phyloP scores from a whole-genome alignment of 2,329 filamentous ascomycete genomes.

The Laburnicola sp. region DNA sequence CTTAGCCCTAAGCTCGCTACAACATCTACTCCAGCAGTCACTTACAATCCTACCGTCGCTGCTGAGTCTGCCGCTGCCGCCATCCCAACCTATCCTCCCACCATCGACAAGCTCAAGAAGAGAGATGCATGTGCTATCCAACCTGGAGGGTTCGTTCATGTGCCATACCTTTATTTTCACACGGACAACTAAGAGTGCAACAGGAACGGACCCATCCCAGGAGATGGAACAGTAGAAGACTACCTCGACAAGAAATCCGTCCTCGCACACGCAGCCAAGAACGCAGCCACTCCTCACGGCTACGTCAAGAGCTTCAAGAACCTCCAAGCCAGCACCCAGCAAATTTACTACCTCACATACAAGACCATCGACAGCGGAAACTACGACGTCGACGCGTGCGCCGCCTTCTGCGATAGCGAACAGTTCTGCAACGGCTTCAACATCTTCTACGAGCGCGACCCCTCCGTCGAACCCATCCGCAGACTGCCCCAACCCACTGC shows the following conservation, averaged over 20 bases:
- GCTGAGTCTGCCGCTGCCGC: conserved; percentile 23
- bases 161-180: not conserved
- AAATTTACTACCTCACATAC: conserved; percentile 35
- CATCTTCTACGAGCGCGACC: conserved; percentile 35
- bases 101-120: conserved; percentile 5
- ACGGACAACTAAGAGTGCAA: not conserved
- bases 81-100: conserved; percentile 8
- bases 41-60: conserved; percentile 33
- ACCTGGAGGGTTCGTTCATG: conserved; percentile 22
- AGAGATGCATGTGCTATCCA: conserved; percentile 17
- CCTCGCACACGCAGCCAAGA: conserved; percentile 15
- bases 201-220: conserved; percentile 19
- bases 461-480: conserved; percentile 17
- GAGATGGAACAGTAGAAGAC: conserved; percentile 12
- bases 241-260: conserved; percentile 13
- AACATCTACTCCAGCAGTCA: conserved; percentile 29
- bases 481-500: conserved; percentile 22
- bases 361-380: conserved; percentile 21
- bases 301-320: conserved; percentile 26
- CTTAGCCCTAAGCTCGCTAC: conserved; percentile 33
- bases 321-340: conserved; percentile 20
- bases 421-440: conserved; percentile 35
- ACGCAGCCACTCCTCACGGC: conserved; percentile 16
- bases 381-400: conserved; percentile 23
- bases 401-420: conserved; percentile 27